These are phyloP conservation scores for Pelargonium cotyledonis DNA, from an alignment of 441 rosid genomes.

Conservation along the genomic window DNA sequence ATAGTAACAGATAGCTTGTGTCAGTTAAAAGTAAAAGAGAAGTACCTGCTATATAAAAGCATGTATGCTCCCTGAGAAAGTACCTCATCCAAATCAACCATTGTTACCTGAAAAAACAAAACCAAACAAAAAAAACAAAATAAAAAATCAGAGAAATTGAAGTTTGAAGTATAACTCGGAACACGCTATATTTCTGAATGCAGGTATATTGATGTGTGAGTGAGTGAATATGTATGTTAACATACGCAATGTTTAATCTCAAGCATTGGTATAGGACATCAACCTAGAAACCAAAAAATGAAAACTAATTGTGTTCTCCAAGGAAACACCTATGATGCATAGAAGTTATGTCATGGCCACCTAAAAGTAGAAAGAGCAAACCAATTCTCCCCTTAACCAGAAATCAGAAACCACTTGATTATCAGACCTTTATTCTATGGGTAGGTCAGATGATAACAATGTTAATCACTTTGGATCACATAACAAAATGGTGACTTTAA, in stretches of 20 bases:
- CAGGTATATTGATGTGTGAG: not conserved
- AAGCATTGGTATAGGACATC: not conserved
- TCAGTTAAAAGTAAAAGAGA: not conserved
- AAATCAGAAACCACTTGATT: too few species aligned
- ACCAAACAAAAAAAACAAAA: too few species aligned
- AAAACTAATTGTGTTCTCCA: not conserved
- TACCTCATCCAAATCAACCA: constrained; percentile 72
- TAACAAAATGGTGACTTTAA: not conserved
- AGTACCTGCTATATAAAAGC: constrained; percentile 92
- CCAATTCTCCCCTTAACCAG: too few species aligned
- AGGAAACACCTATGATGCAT: not conserved
- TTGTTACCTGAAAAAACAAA: constrained; percentile 58
- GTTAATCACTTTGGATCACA: not conserved
- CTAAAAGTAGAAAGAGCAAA: not conserved
- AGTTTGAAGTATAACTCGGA: not conserved
- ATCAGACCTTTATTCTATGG: not conserved
- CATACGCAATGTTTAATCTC: not conserved
- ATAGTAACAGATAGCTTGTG: not conserved
- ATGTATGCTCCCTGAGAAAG: constrained; percentile 91
- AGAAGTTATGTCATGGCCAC: not conserved
- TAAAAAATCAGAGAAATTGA: constrained; percentile 12
- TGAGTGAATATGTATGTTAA: not conserved
- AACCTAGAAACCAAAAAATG: not conserved
- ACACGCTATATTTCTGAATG: not conserved
- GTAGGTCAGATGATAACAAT: not conserved